A percentile compares a stretch with the other conserved stretches of the same genome.
Evolutionary conservation across 768 basidiomycete genomes (phyloP).

Genomic region (Hygrocybe punicea): DNA sequence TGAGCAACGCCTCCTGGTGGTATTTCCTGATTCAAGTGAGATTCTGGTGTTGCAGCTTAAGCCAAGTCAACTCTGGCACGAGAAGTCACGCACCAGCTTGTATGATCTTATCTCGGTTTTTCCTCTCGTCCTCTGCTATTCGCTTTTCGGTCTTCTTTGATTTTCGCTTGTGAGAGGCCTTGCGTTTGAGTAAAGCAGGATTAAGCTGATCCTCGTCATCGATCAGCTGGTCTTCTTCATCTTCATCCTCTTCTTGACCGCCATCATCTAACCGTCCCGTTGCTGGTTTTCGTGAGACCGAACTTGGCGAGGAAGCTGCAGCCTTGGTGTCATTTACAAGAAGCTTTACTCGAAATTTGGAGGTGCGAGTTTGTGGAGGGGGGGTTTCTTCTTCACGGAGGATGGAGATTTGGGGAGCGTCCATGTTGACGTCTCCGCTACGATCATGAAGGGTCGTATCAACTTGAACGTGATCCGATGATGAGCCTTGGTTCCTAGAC

Average conservation of each 20-base stretch:
- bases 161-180: slow-evolving; percentile 48
- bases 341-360: slow-evolving; percentile 50
- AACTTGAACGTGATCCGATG: slow-evolving; percentile 21
- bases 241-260: slow-evolving; percentile 63
- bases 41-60: slow-evolving; percentile 33
- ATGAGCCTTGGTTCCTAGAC: slow-evolving; percentile 21
- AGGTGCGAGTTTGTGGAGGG: slow-evolving; percentile 44
- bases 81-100: neutral
- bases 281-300: slow-evolving; percentile 15
- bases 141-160: slow-evolving; percentile 44
- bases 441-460: slow-evolving; percentile 21
- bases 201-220: slow-evolving; percentile 60
- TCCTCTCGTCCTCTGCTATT: slow-evolving; percentile 46
- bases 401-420: slow-evolving; percentile 79
- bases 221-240: slow-evolving; percentile 77
- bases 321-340: slow-evolving; percentile 43
- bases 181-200: slow-evolving; percentile 45
- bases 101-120: slow-evolving; percentile 40
- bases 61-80: neutral
- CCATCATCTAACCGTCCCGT: slow-evolving; percentile 18
- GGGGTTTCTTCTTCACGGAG: slow-evolving; percentile 71
- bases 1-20: slow-evolving; percentile 14
- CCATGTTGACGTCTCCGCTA: slow-evolving; percentile 61
- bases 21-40: slow-evolving; percentile 35
- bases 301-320: slow-evolving; percentile 12